A percentile compares a stretch with the other conserved stretches of the same genome.
Evolutionary conservation across 2,329 filamentous ascomycete genomes (phyloP).

Genomic region (Hymenoscyphus scutula): DNA sequence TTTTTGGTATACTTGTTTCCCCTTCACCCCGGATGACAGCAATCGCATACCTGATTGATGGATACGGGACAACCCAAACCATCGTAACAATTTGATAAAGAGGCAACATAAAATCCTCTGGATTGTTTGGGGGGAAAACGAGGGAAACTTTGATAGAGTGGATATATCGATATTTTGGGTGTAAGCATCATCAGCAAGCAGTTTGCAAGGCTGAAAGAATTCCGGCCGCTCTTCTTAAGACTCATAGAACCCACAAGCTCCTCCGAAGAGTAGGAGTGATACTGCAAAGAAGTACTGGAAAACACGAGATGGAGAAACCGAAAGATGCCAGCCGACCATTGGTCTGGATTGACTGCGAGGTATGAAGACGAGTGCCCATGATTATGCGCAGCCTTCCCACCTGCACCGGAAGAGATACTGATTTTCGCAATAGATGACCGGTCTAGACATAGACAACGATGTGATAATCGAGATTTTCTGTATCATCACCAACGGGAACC

Average conservation of each 20-base stretch:
- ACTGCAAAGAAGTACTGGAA: not conserved
- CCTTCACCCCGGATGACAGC: too few relatives aligned
- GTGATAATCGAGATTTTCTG: conserved; percentile 90
- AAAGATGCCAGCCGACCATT: conserved; percentile 24
- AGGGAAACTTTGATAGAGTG: not conserved
- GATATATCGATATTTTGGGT: not conserved
- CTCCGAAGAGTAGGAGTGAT: not conserved
- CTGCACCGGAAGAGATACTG: not conserved
- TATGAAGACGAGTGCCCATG: conserved; percentile 14
- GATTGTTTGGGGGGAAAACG: not conserved
- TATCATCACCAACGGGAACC: conserved; percentile 78
- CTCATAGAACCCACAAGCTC: not conserved
- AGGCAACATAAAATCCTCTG: not conserved
- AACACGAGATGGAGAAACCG: conserved; percentile 15
- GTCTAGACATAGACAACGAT: conserved; percentile 73
- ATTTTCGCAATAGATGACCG: conserved; percentile 77
- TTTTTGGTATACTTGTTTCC: too few relatives aligned
- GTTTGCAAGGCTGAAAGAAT: not conserved
- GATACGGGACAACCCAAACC: too few relatives aligned
- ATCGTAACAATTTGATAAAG: not conserved
- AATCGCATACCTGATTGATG: too few relatives aligned
- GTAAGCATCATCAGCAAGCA: not conserved
- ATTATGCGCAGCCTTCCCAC: not conserved
- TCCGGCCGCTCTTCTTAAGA: not conserved
- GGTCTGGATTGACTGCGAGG: conserved; percentile 38